Evolutionary conservation across 139 green algal genomes (phyloP).

Genomic region (Medakamo hakoo): DNA sequence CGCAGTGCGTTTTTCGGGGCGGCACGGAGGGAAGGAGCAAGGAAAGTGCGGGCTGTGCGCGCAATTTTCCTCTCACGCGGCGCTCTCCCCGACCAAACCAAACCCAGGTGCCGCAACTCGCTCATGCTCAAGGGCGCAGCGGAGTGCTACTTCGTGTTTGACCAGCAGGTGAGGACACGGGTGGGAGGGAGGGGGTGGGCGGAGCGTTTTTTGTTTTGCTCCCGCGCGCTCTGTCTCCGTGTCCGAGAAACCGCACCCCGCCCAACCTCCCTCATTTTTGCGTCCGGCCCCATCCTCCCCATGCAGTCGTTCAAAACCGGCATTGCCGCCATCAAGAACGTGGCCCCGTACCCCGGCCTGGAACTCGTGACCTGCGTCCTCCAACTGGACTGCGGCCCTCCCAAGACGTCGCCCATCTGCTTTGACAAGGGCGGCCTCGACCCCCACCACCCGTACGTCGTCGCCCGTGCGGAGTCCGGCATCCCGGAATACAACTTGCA

Average conservation of each 20-base stretch:
- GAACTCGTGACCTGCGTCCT: slow-evolving; percentile 3
- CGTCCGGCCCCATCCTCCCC: too few relatives aligned
- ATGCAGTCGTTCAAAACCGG: not conserved
- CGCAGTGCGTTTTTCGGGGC: too few relatives aligned
- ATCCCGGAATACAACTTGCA: slow-evolving; percentile 4
- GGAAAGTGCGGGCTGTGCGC: too few relatives aligned
- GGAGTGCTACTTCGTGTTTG: slow-evolving; percentile 7
- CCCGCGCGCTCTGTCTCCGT: too few relatives aligned
- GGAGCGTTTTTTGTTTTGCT: too few relatives aligned
- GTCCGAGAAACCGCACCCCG: too few relatives aligned
- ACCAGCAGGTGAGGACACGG: too few relatives aligned
- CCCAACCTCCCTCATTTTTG: too few relatives aligned
- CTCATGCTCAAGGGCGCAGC: not conserved
- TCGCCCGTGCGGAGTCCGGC: slow-evolving; percentile 1
- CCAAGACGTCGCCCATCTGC: slow-evolving; percentile 7
- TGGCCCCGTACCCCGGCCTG: not conserved
- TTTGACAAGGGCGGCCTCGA: slow-evolving; percentile 6
- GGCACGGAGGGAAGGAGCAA: slow-evolving; percentile 2
- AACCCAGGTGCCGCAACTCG: too few relatives aligned
- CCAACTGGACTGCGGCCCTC: not conserved
- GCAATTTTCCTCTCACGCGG: too few relatives aligned
- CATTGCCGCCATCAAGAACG: slow-evolving; percentile 3
- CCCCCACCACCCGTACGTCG: slow-evolving; percentile 5
- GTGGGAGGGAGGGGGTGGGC: too few relatives aligned
- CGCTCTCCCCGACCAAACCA: too few relatives aligned